These are phyloP conservation scores for Tolypocladium ophioglossoides DNA, from an alignment of 2,329 filamentous ascomycete genomes.

Conservation along the genomic window DNA sequence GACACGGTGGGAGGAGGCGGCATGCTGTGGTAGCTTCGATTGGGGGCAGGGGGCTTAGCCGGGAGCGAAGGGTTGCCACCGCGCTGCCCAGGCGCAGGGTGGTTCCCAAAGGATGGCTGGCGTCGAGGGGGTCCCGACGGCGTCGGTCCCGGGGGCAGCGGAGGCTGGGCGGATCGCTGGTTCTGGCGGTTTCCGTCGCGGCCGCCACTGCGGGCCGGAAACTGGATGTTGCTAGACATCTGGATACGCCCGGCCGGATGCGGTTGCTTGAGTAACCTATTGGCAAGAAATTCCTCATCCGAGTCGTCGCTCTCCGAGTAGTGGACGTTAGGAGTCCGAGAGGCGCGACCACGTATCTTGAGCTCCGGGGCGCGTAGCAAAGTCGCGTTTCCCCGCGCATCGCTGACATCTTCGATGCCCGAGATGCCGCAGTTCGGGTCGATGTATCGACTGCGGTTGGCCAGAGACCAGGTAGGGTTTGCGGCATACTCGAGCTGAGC, in stretches of 20 bases:
- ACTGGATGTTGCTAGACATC: slow-evolving; percentile 29
- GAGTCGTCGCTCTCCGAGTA: slow-evolving; percentile 38
- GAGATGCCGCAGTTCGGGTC: slow-evolving; percentile 30
- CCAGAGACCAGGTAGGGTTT: slow-evolving; percentile 41
- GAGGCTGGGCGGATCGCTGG: slow-evolving; percentile 18
- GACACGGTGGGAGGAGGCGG: slow-evolving; percentile 13
- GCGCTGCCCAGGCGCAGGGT: slow-evolving; percentile 7
- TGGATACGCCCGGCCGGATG: slow-evolving; percentile 23
- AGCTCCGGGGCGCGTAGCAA: slow-evolving; percentile 15
- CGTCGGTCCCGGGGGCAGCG: slow-evolving; percentile 27
- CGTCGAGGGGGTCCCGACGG: slow-evolving; percentile 16
- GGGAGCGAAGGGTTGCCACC: slow-evolving; percentile 14
- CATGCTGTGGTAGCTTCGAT: slow-evolving; percentile 16
- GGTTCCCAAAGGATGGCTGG: background rate
- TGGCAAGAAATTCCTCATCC: slow-evolving; percentile 31
- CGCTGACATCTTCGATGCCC: slow-evolving; percentile 24
- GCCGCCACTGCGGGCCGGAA: slow-evolving; percentile 14
- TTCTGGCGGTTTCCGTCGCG: slow-evolving; percentile 3
- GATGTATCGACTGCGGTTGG: slow-evolving; percentile 37
- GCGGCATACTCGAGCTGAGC: slow-evolving; percentile 11
- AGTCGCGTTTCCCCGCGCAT: slow-evolving; percentile 11
- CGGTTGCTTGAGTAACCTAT: slow-evolving; percentile 19
- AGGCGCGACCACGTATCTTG: slow-evolving; percentile 22
- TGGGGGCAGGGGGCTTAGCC: slow-evolving; percentile 16
- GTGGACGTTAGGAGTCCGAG: slow-evolving; percentile 27